These are phyloP conservation scores for Ceratocystis smalleyi DNA, from an alignment of 2,329 filamentous ascomycete genomes.

Conservation along the genomic window DNA sequence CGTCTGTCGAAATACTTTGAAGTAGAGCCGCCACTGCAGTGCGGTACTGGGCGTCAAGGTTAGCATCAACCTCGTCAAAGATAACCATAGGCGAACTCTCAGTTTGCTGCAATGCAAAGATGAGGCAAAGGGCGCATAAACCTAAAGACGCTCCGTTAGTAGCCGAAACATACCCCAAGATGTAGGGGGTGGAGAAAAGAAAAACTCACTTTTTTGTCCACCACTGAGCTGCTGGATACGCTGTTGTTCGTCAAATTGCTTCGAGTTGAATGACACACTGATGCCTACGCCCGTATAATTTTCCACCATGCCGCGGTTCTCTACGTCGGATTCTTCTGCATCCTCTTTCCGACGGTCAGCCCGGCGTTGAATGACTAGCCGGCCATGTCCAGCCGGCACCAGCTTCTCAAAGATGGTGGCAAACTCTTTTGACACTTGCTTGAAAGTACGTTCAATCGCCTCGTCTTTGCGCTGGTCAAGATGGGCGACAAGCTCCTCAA, in stretches of 20 bases:
- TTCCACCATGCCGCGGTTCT: conserved; percentile 60
- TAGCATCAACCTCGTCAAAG: conserved; percentile 97
- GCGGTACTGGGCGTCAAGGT: conserved; percentile 92
- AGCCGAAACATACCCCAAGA: not conserved
- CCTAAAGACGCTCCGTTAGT: conserved; percentile 34
- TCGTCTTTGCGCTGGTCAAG: conserved; percentile 94
- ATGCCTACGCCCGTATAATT: conserved; percentile 96
- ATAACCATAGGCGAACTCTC: conserved; percentile 98
- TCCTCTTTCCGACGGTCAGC: conserved; percentile 51
- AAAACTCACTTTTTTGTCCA: conserved; percentile 85
- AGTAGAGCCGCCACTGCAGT: conserved; percentile 87
- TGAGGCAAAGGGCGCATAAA: conserved; percentile 88
- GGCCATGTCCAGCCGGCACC: conserved; percentile 81
- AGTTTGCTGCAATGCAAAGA: conserved; percentile 96
- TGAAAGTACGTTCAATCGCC: conserved; percentile 95
- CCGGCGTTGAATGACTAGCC: conserved; percentile 82
- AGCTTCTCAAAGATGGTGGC: conserved; percentile 85
- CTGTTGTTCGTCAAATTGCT: conserved; percentile 88
- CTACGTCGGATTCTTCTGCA: conserved; percentile 51
- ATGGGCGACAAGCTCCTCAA: conserved; percentile 81
- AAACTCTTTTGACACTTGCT: conserved; percentile 90
- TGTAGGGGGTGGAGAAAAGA: not conserved
- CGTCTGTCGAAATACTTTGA: conserved; percentile 55
- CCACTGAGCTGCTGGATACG: conserved; percentile 93
- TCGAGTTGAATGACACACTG: conserved; percentile 95